Conservation (phyloP, 1,284 basidiomycete genomes). For the Trichosporon sp. region DNA sequence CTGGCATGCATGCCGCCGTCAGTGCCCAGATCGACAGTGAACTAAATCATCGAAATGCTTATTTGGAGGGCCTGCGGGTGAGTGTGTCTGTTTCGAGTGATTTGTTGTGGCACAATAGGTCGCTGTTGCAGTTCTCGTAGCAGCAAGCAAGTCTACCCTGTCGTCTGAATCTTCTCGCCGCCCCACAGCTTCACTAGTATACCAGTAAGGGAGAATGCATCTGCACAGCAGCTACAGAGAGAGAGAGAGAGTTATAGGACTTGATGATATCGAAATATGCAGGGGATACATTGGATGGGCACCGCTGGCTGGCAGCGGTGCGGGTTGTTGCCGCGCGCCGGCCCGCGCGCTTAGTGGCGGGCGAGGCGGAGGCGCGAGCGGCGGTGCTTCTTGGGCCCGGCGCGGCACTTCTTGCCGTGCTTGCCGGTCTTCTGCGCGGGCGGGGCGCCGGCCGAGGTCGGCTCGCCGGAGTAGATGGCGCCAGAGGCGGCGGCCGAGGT, state of each 20-base stretch:
- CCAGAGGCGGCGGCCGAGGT: neutral
- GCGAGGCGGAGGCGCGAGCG: neutral
- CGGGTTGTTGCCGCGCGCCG: too few relatives aligned
- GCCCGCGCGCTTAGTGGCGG: neutral
- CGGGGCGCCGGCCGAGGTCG: neutral
- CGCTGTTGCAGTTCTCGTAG: too few relatives aligned
- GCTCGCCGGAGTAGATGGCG: neutral
- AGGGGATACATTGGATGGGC: neutral
- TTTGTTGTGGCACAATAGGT: too few relatives aligned
- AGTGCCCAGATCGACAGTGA: too few relatives aligned
- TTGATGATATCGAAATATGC: neutral
- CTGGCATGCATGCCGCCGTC: constrained; percentile 7
- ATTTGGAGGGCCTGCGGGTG: too few relatives aligned
- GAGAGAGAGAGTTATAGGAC: neutral
- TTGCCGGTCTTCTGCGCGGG: neutral
- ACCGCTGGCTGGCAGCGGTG: neutral
- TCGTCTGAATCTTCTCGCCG: too few relatives aligned
- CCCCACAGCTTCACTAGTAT: too few relatives aligned
- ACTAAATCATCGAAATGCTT: too few relatives aligned
- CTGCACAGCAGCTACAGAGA: neutral
- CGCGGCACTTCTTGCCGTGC: neutral
- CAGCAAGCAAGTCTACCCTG: too few relatives aligned
- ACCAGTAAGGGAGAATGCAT: neutral
- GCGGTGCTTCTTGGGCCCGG: neutral
- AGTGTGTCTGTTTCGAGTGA: too few relatives aligned